Evolutionary conservation across 805 yeast species (phyloP), one percentile per base, ranked within the genome.

Genomic region (Debaryomyces hansenii): DNA sequence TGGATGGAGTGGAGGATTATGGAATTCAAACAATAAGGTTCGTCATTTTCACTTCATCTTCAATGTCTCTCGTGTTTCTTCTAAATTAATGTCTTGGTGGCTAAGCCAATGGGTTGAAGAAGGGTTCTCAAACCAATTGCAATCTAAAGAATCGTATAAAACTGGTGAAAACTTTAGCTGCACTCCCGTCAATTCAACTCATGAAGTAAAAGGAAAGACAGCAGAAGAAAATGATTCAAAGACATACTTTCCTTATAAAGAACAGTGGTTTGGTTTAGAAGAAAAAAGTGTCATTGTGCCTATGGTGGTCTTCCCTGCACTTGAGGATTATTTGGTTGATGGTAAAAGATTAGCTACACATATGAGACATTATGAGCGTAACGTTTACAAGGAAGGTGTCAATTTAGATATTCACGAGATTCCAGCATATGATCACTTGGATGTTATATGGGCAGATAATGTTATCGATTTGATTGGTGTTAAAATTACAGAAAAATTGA

Each of bases 31-130:
- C 59, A 71, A 67, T 20, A 67, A 75, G 21, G 67, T 89, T 20
- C 74, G 92, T 56, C 79, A 80, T 50, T 74, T 91, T 29, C 90
- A 88, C 65, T 90, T 92, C 52, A 66, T 91, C 5, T 91, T 90
- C 62, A 85, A 96, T 2, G 96, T 96, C 0, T 88, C 87, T 4
- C 87, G 80, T 62, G 85, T 91, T 12, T 84, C 95, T 20, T 76
- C 90, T 1, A 81, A 83, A 52, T 71, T 88, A 47, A 90, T 92
- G 96, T 76, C 81, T 39, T 94, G 98, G 97, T 92, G 98, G 98
- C 70, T 90, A 16, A 63, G 72, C 37, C 51, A 63, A 36, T 67
- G 64, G 51, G 62, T 66, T 14, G 65, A 58, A 20, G 73, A 70
- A 24, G 74, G 76, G 1, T 72, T 72, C 47, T 56, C 67, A 24